Conservation (phyloP, 345 rosid species). For the thale cress (Arabidopsis thaliana) region DNA sequence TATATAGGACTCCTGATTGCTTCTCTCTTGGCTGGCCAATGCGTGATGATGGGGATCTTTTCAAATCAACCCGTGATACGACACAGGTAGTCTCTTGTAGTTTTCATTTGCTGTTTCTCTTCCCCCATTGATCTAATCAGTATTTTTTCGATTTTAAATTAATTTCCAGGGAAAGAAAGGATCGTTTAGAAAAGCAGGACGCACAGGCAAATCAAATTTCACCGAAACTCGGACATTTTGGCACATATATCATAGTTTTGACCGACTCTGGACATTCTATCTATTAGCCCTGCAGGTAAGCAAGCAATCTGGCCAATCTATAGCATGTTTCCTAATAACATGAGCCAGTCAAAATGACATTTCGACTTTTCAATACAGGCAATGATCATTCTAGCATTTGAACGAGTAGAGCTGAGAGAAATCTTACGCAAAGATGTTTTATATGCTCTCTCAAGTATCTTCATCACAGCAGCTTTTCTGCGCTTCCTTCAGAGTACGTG, state of each 20-base stretch:
- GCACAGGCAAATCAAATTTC: constrained; percentile 93
- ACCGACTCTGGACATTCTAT: constrained; percentile 93
- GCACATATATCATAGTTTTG: constrained; percentile 96
- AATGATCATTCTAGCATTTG: constrained; percentile 84
- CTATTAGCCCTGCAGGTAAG: constrained; percentile 85
- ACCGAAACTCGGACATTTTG: constrained; percentile 92
- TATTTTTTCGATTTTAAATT: constrained; percentile 16
- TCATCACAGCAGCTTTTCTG: constrained; percentile 93
- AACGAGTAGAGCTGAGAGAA: constrained; percentile 58
- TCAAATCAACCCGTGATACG: constrained; percentile 74
- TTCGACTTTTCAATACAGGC: constrained; percentile 57
- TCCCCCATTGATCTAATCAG: constrained; percentile 20
- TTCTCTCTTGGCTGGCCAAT: constrained; percentile 99
- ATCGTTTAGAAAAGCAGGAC: constrained; percentile 52
- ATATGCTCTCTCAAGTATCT: constrained; percentile 80
- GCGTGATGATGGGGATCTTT: constrained; percentile 98
- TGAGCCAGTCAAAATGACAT: constrained; percentile 14
- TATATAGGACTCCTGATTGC: constrained; percentile 85
- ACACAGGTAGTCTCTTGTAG: constrained; percentile 48
- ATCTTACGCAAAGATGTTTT: constrained; percentile 67
- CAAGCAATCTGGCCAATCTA: constrained; percentile 18
- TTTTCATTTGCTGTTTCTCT: constrained; percentile 35
- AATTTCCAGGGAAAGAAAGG: constrained; percentile 67
- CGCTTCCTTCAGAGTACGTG: constrained; percentile 85
- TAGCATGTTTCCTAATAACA: constrained; percentile 11